These are phyloP conservation scores for Rhodotorula diobovata DNA, from an alignment of 768 basidiomycete species.

Conservation along the genomic window DNA sequence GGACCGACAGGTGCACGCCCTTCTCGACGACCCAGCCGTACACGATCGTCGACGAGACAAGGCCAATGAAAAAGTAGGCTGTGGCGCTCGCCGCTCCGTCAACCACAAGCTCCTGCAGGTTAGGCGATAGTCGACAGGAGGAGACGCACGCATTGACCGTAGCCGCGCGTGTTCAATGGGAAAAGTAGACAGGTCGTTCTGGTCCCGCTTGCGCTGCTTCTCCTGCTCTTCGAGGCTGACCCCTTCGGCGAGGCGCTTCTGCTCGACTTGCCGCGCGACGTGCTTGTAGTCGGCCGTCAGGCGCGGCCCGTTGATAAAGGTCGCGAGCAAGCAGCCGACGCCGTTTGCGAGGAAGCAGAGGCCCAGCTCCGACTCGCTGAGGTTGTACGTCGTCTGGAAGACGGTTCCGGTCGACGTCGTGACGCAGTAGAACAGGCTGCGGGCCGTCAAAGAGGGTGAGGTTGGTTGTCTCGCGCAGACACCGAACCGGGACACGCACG, in stretches of 20 bases:
- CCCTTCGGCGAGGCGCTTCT: constrained; percentile 11
- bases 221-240: constrained; percentile 34
- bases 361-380: constrained; percentile 64
- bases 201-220: constrained; percentile 30
- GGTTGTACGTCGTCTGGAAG: constrained; percentile 58
- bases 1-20: constrained; percentile 41
- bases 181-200: constrained; percentile 38
- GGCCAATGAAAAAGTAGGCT: constrained; percentile 36
- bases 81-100: neutral
- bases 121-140: neutral
- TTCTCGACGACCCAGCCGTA: constrained; percentile 45
- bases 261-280: constrained; percentile 45
- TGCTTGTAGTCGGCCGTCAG: constrained; percentile 64
- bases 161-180: constrained; percentile 46
- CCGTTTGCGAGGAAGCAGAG: constrained; percentile 74
- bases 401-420: constrained; percentile 61
- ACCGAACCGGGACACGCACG: neutral
- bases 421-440: constrained; percentile 59
- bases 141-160: constrained; percentile 33
- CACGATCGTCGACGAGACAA: constrained; percentile 28
- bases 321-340: constrained; percentile 63
- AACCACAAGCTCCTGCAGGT: no score
- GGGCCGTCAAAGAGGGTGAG: neutral
- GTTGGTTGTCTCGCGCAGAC: no score
- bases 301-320: constrained; percentile 58